A percentile compares a stretch with the other conserved stretches of the same genome.
These are phyloP conservation scores for Lipomyces sp. DNA, from an alignment of 805 yeast genomes.

Conservation along the genomic window DNA sequence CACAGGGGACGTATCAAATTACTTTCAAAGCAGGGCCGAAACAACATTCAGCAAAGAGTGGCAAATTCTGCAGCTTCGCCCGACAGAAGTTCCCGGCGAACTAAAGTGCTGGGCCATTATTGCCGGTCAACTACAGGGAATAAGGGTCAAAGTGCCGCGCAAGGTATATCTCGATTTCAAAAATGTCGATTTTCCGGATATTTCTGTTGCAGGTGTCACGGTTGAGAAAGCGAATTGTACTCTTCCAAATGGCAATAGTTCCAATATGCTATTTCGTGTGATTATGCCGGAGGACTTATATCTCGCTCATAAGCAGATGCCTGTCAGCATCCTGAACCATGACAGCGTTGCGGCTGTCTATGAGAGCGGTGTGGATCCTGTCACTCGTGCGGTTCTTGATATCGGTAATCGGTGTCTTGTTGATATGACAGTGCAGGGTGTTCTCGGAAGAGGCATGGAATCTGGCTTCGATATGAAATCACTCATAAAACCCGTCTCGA, in stretches of 20 bases:
- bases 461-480: slow-evolving; percentile 64
- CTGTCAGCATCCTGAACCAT: slow-evolving; percentile 62
- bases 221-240: slow-evolving; percentile 57
- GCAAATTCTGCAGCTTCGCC: slow-evolving; percentile 75
- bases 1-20: slow-evolving; percentile 55
- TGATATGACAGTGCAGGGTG: slow-evolving; percentile 70
- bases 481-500: slow-evolving; percentile 35
- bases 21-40: slow-evolving; percentile 77
- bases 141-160: slow-evolving; percentile 72
- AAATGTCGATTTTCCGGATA: slow-evolving; percentile 44
- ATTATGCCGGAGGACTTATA: slow-evolving; percentile 65
- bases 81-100: slow-evolving; percentile 64
- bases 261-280: slow-evolving; percentile 54
- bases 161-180: slow-evolving; percentile 67
- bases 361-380: slow-evolving; percentile 65
- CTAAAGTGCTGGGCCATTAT: slow-evolving; percentile 68
- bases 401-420: slow-evolving; percentile 72
- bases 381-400: slow-evolving; percentile 73
- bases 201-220: slow-evolving; percentile 46
- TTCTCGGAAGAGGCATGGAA: slow-evolving; percentile 79
- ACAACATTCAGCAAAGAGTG: slow-evolving; percentile 66
- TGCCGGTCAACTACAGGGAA: slow-evolving; percentile 67
- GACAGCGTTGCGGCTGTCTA: slow-evolving; percentile 64
- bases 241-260: slow-evolving; percentile 63
- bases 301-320: slow-evolving; percentile 52